Evolutionary conservation across 2,329 filamentous ascomycete genomes (phyloP).

Genomic region (Monosporascus sp.): DNA sequence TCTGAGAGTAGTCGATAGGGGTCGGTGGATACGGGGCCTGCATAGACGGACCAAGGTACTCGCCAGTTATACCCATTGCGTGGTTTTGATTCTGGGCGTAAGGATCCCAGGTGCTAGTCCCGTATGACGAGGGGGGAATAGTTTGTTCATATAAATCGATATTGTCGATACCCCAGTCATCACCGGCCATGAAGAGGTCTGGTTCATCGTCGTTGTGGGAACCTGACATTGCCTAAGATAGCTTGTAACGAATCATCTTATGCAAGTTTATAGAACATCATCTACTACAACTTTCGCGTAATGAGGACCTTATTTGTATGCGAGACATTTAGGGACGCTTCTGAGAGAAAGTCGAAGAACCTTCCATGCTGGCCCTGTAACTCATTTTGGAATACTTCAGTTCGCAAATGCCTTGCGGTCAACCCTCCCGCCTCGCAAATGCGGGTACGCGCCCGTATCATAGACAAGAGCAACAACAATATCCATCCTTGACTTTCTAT

Average conservation of each 20-base stretch:
- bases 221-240: neutral
- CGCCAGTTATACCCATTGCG: neutral
- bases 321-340: neutral
- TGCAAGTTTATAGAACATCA: neutral
- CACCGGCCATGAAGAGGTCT: neutral
- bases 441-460: neutral
- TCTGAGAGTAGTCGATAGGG: rapidly evolving
- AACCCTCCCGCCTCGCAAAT: neutral
- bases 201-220: neutral
- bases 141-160: neutral
- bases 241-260: neutral
- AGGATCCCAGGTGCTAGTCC: rapidly evolving
- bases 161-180: neutral
- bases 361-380: neutral
- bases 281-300: neutral
- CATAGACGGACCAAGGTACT: too few relatives aligned
- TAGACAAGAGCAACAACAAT: neutral
- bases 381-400: neutral
- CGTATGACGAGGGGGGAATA: rapidly evolving
- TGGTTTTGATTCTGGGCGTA: neutral
- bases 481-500: neutral
- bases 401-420: neutral
- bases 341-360: neutral
- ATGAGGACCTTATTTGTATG: neutral
- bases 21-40: too few relatives aligned